These are phyloP conservation scores for Taphrina sp. DNA, from an alignment of 1,139 yeast genomes.

Conservation along the genomic window DNA sequence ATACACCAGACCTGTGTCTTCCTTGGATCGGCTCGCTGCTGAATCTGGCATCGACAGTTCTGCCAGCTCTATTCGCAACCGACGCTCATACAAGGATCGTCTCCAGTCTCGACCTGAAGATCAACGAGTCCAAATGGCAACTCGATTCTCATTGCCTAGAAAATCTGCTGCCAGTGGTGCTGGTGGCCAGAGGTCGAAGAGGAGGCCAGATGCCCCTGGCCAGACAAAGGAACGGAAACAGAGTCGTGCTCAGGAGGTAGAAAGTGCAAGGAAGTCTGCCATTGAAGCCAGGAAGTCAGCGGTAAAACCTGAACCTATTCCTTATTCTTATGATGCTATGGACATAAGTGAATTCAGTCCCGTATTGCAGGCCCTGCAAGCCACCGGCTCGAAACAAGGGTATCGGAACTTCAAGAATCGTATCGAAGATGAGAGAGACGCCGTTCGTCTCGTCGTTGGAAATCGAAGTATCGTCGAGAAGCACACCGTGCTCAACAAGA, in stretches of 20 bases:
- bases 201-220: not conserved
- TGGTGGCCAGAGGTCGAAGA: not conserved
- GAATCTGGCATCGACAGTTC: slow-evolving; percentile 11
- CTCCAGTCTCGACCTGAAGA: slow-evolving; percentile 14
- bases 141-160: slow-evolving; percentile 6
- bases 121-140: not conserved
- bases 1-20: slow-evolving; percentile 14
- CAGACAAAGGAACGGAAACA: slow-evolving; percentile 4
- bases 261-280: slow-evolving; percentile 1
- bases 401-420: not conserved
- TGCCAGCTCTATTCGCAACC: slow-evolving; percentile 7
- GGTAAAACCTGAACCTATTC: slow-evolving; percentile 1
- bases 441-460: slow-evolving; percentile 16
- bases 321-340: slow-evolving; percentile 2
- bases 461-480: slow-evolving; percentile 17
- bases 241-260: slow-evolving; percentile 8
- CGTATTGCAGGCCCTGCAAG: not conserved
- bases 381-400: not conserved
- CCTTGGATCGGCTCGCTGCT: slow-evolving; percentile 18
- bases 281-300: slow-evolving; percentile 16
- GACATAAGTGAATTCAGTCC: slow-evolving; percentile 3
- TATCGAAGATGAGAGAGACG: slow-evolving; percentile 4
- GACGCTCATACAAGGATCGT: slow-evolving; percentile 21
- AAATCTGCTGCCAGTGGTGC: not conserved
- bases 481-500: slow-evolving; percentile 14